Evolutionary conservation across 495 filamentous ascomycete species (phyloP).

Genomic region (Neurospora sp.): DNA sequence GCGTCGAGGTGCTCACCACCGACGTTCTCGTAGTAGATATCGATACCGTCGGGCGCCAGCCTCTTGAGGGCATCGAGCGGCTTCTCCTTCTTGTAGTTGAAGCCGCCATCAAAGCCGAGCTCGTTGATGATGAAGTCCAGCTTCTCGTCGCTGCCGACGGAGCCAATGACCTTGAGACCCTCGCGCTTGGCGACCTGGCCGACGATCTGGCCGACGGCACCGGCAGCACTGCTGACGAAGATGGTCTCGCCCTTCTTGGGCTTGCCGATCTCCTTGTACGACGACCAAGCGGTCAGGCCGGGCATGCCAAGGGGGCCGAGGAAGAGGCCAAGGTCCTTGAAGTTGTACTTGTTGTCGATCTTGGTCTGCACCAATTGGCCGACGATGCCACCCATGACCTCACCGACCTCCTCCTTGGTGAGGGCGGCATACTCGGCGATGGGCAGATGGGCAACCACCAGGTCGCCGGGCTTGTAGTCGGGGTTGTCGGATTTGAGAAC

Average conservation of each 20-base stretch:
- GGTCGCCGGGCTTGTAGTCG: conserved; percentile 54
- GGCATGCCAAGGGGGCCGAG: conserved; percentile 79
- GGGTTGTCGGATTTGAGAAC: conserved; percentile 56
- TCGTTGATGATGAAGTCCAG: conserved; percentile 55
- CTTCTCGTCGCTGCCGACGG: conserved; percentile 54
- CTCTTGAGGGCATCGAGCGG: conserved; percentile 59
- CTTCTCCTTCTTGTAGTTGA: conserved; percentile 60
- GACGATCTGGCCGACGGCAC: conserved; percentile 76
- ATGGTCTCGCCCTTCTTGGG: conserved; percentile 86
- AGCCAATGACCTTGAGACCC: conserved; percentile 74
- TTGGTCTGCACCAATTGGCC: conserved; percentile 23
- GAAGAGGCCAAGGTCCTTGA: conserved; percentile 50
- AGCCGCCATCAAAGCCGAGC: conserved; percentile 58
- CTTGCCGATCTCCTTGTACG: conserved; percentile 71
- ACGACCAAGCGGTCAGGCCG: conserved; percentile 73
- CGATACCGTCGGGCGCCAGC: conserved; percentile 72
- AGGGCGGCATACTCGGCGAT: conserved; percentile 54
- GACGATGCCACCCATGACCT: background rate
- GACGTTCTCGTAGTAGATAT: conserved; percentile 96
- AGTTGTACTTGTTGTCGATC: conserved; percentile 49
- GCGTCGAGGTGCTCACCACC: conserved; percentile 83
- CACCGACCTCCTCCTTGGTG: conserved; percentile 15
- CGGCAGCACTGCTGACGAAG: conserved; percentile 71
- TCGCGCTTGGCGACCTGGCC: conserved; percentile 82
- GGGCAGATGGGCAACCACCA: conserved; percentile 49